phyloP scores from a whole-genome alignment of 164 flowering plant species.

The Cinnamomum micranthum region DNA sequence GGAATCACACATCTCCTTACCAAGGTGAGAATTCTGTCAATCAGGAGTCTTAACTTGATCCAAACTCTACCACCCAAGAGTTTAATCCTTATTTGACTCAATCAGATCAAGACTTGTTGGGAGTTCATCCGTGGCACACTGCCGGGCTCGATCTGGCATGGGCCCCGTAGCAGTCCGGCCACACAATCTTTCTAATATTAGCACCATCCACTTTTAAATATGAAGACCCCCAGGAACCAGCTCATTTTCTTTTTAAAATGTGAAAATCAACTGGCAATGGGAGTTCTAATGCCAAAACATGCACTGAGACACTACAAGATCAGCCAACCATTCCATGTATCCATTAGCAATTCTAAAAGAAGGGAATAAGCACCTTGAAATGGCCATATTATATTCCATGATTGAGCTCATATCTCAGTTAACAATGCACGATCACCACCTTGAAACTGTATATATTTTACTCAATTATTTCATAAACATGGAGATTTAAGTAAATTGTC shows the following conservation, averaged over 20 bases:
- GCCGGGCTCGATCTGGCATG: no score
- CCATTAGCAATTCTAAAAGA: neutral
- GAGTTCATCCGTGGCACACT: no score
- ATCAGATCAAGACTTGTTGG: no score
- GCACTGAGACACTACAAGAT: neutral
- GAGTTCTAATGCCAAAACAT: no score
- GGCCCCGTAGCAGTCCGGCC: no score
- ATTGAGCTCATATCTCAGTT: neutral
- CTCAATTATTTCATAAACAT: neutral
- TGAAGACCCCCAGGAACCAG: neutral
- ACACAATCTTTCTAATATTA: no score
- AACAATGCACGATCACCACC: neutral
- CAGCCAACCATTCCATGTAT: neutral
- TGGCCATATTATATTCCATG: neutral
- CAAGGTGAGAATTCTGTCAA: no score
- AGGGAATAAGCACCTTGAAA: neutral
- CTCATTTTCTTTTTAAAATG: neutral
- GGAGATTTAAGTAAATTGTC: neutral
- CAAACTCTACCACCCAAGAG: no score
- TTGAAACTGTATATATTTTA: neutral
- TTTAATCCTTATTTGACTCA: no score
- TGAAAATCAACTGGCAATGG: neutral
- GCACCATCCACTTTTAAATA: neutral
- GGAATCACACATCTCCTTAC: no score
- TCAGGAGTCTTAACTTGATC: no score